Evolutionary conservation across 768 basidiomycete species (phyloP).

Genomic region (Clavaria fumosa): DNA sequence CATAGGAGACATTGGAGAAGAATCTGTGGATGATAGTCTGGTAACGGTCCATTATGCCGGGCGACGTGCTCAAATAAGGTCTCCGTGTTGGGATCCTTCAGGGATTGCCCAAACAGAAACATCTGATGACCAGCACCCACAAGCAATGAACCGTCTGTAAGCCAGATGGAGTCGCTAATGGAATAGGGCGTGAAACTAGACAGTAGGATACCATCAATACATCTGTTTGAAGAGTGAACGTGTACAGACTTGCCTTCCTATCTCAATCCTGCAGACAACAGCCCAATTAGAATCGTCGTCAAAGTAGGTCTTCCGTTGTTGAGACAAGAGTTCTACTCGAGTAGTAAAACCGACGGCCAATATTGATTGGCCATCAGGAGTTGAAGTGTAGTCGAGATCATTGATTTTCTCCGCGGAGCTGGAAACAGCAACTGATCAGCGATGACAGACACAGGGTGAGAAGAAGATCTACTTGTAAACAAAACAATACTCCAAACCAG

Average conservation of each 20-base stretch:
- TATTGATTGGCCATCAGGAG: conserved; percentile 79
- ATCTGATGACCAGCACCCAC: conserved; percentile 75
- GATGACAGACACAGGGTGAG: not conserved
- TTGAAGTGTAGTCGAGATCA: conserved; percentile 89
- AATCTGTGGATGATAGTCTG: conserved; percentile 90
- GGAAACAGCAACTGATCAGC: not conserved
- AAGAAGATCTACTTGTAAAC: conserved; percentile 35
- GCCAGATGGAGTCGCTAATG: conserved; percentile 87
- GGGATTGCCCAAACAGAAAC: conserved; percentile 53
- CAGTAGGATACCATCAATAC: conserved; percentile 3
- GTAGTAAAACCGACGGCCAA: conserved; percentile 77
- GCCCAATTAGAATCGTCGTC: conserved; percentile 71
- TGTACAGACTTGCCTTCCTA: conserved; percentile 25
- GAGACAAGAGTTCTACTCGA: conserved; percentile 75
- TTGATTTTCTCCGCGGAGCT: conserved; percentile 40
- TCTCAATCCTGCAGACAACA: conserved; percentile 51
- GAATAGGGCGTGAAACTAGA: conserved; percentile 60
- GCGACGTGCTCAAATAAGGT: conserved; percentile 76
- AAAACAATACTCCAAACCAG: conserved; percentile 66
- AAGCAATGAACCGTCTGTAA: conserved; percentile 66
- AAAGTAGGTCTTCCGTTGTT: conserved; percentile 86
- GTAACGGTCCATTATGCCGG: conserved; percentile 68
- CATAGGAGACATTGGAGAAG: conserved; percentile 82
- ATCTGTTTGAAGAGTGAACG: not conserved
- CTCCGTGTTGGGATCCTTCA: conserved; percentile 14